Percentiles rank a stretch among this genome's conserved stretches.
These are phyloP conservation scores for Cladosporium austrohemisphaericum DNA, from an alignment of 2,329 filamentous ascomycete species.

Conservation along the genomic window DNA sequence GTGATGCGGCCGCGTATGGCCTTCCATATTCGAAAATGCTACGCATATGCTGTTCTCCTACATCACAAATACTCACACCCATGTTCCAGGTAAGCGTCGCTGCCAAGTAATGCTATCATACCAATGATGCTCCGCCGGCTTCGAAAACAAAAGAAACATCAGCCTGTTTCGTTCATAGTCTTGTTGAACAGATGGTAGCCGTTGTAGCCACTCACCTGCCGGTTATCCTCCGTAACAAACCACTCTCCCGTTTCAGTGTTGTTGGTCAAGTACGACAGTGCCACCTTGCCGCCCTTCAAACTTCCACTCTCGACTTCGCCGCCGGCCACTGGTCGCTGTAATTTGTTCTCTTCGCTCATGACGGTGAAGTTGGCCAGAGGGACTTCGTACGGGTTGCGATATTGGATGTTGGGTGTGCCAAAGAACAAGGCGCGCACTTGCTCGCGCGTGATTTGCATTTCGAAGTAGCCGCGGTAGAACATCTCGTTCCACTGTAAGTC, in stretches of 20 bases:
- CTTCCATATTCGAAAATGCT: too few species aligned
- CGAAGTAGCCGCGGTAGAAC: constrained; percentile 69
- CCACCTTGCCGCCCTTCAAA: constrained; percentile 42
- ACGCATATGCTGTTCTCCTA: too few species aligned
- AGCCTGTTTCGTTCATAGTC: too few species aligned
- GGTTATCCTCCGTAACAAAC: constrained; percentile 13
- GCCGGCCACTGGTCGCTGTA: constrained; percentile 47
- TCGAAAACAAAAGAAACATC: too few species aligned
- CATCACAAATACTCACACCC: too few species aligned
- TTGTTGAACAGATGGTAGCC: not conserved
- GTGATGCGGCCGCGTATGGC: too few species aligned
- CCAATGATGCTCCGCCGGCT: too few species aligned
- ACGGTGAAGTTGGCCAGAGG: constrained; percentile 66
- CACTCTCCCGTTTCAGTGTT: constrained; percentile 24
- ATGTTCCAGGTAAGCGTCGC: too few species aligned
- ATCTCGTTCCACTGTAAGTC: constrained; percentile 67
- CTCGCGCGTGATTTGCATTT: constrained; percentile 55
- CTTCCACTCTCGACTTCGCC: constrained; percentile 53
- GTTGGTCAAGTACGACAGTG: constrained; percentile 24
- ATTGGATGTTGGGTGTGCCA: constrained; percentile 56
- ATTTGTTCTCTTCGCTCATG: constrained; percentile 53
- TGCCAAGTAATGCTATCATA: too few species aligned
- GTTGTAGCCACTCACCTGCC: constrained; percentile 1
- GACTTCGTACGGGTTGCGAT: constrained; percentile 59
- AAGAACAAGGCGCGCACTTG: constrained; percentile 61